Evolutionary conservation across 192 early-diverging fungal genomes (phyloP).

Genomic region (Backusella luteola): DNA sequence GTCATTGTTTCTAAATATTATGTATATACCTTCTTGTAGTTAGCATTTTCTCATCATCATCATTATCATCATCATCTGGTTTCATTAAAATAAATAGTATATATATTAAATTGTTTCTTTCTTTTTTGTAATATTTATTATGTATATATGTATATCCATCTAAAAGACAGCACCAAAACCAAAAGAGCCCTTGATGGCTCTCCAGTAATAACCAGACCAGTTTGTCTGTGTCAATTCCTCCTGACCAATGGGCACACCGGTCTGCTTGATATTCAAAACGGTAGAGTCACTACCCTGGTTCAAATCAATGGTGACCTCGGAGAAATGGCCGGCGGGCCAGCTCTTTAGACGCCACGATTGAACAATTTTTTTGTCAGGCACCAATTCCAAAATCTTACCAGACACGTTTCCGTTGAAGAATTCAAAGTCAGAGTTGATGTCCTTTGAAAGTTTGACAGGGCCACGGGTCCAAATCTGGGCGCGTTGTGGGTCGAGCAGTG

Average conservation of each 20-base stretch:
- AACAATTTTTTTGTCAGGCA: conserved; percentile 74
- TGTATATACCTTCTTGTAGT: not conserved
- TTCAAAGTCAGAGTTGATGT: conserved; percentile 61
- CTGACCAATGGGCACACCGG: conserved; percentile 84
- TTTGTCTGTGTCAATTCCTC: conserved; percentile 79
- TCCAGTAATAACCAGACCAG: conserved; percentile 94
- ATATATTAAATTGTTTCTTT: not conserved
- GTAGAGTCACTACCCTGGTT: conserved; percentile 70
- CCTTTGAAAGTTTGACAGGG: conserved; percentile 34
- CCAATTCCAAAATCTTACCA: conserved; percentile 76
- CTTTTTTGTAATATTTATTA: not conserved
- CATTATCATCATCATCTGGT: not conserved
- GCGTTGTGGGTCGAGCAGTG: conserved; percentile 71
- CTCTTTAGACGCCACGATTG: conserved; percentile 82
- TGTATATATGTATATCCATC: not conserved
- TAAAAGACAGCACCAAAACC: conserved; percentile 47
- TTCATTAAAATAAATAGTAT: not conserved
- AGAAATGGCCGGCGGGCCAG: conserved; percentile 87
- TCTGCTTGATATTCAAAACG: conserved; percentile 72
- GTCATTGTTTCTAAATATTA: not conserved
- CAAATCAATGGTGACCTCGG: conserved; percentile 75
- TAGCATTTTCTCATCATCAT: not conserved
- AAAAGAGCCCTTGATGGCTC: conserved; percentile 87
- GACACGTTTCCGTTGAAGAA: conserved; percentile 89
- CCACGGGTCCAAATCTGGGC: conserved; percentile 82